Evolutionary conservation across 768 basidiomycete species (phyloP), one percentile per base, ranked within the genome.

Genomic region (Boletus pseudo-olivaceus): DNA sequence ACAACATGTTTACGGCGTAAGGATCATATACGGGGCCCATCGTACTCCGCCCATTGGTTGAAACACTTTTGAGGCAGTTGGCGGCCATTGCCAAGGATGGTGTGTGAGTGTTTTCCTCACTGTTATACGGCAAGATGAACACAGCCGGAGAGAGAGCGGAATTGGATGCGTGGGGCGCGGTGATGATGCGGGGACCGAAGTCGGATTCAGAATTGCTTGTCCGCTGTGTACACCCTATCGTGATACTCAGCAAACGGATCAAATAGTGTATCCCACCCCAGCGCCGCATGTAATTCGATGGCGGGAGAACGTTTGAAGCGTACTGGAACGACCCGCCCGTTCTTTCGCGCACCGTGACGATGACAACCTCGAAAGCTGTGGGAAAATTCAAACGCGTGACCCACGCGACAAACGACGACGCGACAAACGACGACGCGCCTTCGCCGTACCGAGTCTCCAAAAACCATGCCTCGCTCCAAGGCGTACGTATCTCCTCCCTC

Each of bases 301-400:
- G n/a, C 11, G 11, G 15, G 11, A 20, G 12, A 9, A 15, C 14
- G n/a, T 20, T 12, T 14, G 44, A 32, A 30, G 9, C n/a, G 7
- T 12, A 19, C 34, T 15, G 12, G 29, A 49, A 29, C 39, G 39
- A 37, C 17, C 15, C 2, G 15, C 15, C 15, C 35, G 34, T 17
- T 29, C 29, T 5, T 29, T 29, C 29, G 32, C 32, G 32, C n/a
- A n/a, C 35, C 32, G 32, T 10, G 10, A 3, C 4, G 35, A 17
- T 17, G 17, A n/a, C 17, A 19, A 5, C 40, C 12, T 12, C 12
- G 40, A 15, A 23, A 9, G 26, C 8, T 4, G 43, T 37, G 51
- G 38, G 30, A 50, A 51, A 53, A 42, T 11, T 20, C 17, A 7
- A 34, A 33, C 51, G 23, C 51, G 51, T 53, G 46, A 53, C 27